These are phyloP conservation scores for Ceraceosorus bombacis DNA, from an alignment of 1,284 basidiomycete genomes.

Conservation along the genomic window DNA sequence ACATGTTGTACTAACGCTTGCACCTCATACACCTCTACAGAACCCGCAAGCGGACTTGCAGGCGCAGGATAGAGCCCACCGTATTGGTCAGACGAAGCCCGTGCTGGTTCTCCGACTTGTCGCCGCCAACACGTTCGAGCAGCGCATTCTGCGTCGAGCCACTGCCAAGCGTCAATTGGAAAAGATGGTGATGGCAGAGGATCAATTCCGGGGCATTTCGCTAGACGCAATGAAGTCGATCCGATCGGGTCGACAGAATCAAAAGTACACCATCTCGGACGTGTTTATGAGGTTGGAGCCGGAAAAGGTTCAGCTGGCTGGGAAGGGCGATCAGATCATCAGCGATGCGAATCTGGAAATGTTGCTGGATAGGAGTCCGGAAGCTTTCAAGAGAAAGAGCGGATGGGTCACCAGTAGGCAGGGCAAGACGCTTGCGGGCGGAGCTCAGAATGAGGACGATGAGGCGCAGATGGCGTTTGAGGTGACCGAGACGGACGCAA, in stretches of 20 bases:
- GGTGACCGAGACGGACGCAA: constrained; percentile 58
- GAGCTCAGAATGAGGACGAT: constrained; percentile 7
- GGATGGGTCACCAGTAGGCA: constrained; percentile 60
- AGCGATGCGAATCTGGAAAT: constrained; percentile 68
- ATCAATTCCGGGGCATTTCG: constrained; percentile 49
- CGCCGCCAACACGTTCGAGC: constrained; percentile 68
- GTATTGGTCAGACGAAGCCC: constrained; percentile 77
- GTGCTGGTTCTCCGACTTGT: constrained; percentile 70
- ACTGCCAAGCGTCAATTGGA: constrained; percentile 81
- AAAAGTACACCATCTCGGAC: constrained; percentile 24
- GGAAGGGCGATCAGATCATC: constrained; percentile 67
- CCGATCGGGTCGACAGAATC: constrained; percentile 4
- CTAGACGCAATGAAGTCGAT: constrained; percentile 57
- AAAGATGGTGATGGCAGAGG: constrained; percentile 86
- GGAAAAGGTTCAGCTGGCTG: constrained; percentile 80
- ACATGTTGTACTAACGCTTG: neutral
- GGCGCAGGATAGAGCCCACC: constrained; percentile 88
- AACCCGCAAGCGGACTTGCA: constrained; percentile 88
- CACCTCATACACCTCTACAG: constrained; percentile 49
- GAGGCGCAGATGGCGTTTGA: constrained; percentile 61
- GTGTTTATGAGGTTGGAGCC: constrained; percentile 76
- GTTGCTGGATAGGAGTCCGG: constrained; percentile 70
- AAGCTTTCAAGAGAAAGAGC: constrained; percentile 68
- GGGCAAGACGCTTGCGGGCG: constrained; percentile 11
- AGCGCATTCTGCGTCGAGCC: constrained; percentile 80